Percentiles rank a stretch among this genome's conserved stretches.
These are phyloP conservation scores for Anastatica hierochuntica DNA, from an alignment of 345 rosid genomes.

Conservation along the genomic window DNA sequence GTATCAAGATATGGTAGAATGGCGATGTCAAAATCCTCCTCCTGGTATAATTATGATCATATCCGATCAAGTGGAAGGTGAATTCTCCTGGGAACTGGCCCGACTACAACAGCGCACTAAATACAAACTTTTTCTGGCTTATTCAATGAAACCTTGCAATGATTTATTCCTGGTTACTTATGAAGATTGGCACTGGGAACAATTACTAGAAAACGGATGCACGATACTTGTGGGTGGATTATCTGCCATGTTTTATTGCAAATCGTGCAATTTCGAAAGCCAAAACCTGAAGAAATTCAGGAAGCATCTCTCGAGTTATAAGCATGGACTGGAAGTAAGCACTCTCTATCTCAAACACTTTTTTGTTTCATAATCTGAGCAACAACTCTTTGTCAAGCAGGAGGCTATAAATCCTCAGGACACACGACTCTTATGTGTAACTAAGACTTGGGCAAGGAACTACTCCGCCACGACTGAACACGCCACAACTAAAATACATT, in stretches of 20 bases:
- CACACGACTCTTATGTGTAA: background rate
- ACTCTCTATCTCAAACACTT: background rate
- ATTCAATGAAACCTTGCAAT: background rate
- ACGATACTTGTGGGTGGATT: too few species aligned
- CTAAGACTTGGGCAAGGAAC: background rate
- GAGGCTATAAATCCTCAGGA: background rate
- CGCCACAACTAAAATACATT: too few species aligned
- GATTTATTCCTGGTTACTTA: background rate
- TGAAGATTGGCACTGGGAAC: background rate
- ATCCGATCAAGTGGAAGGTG: background rate
- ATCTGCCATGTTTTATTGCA: background rate
- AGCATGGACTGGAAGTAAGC: background rate
- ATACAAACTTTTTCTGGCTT: conserved; percentile 1
- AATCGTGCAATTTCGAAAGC: background rate
- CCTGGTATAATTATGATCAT: conserved; percentile 4
- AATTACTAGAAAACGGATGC: background rate
- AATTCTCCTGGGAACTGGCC: background rate
- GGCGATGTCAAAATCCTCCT: background rate
- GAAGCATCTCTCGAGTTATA: background rate
- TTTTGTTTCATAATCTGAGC: background rate
- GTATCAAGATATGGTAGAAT: background rate
- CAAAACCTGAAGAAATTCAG: background rate
- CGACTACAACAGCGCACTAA: background rate
- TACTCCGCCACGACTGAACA: background rate
- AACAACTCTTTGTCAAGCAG: background rate